Evolutionary conservation across 768 basidiomycete species (phyloP).

Genomic region (Kwoniella europaea): DNA sequence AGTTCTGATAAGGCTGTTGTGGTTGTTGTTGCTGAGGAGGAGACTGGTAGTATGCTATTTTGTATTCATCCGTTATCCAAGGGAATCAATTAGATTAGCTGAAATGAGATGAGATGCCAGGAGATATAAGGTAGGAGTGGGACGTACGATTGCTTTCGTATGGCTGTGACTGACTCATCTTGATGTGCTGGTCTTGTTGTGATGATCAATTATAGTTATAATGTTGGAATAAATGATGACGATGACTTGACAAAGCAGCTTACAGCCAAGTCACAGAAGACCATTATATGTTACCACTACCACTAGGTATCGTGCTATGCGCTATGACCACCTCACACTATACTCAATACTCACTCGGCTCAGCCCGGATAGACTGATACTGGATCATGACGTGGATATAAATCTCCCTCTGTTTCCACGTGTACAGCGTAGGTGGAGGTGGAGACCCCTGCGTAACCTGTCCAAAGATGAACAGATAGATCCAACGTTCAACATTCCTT

Average conservation of each 20-base stretch:
- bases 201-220: not conserved
- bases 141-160: slow-evolving; percentile 29
- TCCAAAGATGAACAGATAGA: not conserved
- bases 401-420: not conserved
- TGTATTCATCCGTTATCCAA: not conserved
- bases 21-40: not conserved
- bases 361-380: not conserved
- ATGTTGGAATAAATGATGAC: not conserved
- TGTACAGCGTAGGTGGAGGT: slow-evolving; percentile 8
- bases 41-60: slow-evolving; percentile 19
- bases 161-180: slow-evolving; percentile 31
- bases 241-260: not conserved
- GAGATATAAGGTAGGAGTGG: not conserved
- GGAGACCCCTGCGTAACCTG: slow-evolving; percentile 7
- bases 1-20: slow-evolving; percentile 11
- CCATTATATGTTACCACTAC: no score
- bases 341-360: not conserved
- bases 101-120: not conserved
- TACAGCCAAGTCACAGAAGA: not conserved
- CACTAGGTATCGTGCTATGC: no score
- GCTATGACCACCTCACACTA: not conserved
- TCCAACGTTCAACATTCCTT: slow-evolving; percentile 6
- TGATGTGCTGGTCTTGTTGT: not conserved
- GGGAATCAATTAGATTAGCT: not conserved
- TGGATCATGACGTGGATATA: slow-evolving; percentile 11